Evolutionary conservation across 345 rosid species (phyloP), one percentile per base, ranked within the genome.

Genomic region (Erysimum cheiranthoides): DNA sequence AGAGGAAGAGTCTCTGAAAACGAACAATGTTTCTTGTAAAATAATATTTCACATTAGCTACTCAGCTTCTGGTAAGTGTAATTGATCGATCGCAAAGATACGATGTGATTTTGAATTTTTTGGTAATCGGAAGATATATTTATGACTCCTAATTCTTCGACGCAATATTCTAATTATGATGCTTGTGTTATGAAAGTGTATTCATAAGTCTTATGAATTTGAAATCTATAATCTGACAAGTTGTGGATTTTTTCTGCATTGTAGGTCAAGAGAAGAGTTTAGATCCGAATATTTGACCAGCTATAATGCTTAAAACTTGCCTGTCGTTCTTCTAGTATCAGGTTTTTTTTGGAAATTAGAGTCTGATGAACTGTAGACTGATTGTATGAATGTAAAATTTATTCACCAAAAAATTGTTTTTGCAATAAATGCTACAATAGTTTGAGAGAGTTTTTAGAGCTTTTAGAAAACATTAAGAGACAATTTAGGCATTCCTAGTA

Each of bases 21-120:
- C 47, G 11, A 13, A 31, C 61, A 10, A 68, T 68, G 69, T 61
- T 75, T 47, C n/a, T n/a, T n/a, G n/a, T n/a, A n/a, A n/a, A 34
- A 28, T 8, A 21, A 21, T 21, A 21, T 17, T 69, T 25, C 31
- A 51, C 17, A 14, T 28, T 40, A 3, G 8, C 12, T 30, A 70
- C 14, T 47, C n/a, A 66, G 35, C 13, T 68, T 67, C 73, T 58
- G 68, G 68, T 61, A 32, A 50, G 62, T 76, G 4, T 64, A 8
- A 28, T 30, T 25, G 14, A 36, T 28, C 4, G 39, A 42, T 70
- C 74, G 21, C 5, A 21, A 50, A 67, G 46, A 17, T 36, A 35
- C 47, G 27, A 58, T 56, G 14, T 45, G 66, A 70, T 16, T 58
- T 70, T 70, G 52, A 38, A 11, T 47, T 39, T 40, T 27, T 39